Conservation (phyloP, 345 rosid genomes). For the Cochlearia excelsa region DNA sequence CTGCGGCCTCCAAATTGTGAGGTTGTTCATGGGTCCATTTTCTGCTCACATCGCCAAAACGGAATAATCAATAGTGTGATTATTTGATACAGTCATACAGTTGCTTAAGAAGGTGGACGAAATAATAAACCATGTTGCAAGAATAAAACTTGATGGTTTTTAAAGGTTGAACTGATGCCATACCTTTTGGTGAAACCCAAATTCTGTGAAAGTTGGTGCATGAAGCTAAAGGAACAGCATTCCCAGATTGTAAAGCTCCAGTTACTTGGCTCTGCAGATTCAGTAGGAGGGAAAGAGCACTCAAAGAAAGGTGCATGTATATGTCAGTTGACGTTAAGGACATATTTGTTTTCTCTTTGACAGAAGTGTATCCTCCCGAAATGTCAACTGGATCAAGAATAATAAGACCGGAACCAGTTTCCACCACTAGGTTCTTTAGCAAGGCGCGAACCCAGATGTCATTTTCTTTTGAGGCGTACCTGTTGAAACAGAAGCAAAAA, state of each 20-base stretch:
- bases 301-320: slow-evolving; percentile 81
- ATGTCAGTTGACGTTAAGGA: slow-evolving; percentile 81
- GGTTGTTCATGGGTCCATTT: slow-evolving; percentile 63
- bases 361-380: slow-evolving; percentile 86
- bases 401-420: slow-evolving; percentile 95
- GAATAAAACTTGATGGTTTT: not conserved
- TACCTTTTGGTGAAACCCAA: slow-evolving; percentile 93
- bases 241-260: slow-evolving; percentile 86
- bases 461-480: slow-evolving; percentile 94
- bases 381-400: slow-evolving; percentile 88
- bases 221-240: slow-evolving; percentile 73
- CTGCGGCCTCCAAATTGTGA: slow-evolving; percentile 95
- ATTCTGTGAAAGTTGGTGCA: slow-evolving; percentile 80
- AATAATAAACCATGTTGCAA: slow-evolving; percentile 18
- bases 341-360: slow-evolving; percentile 84
- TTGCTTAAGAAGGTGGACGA: slow-evolving; percentile 15
- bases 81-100: slow-evolving; percentile 20
- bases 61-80: slow-evolving; percentile 3
- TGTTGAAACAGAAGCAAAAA: slow-evolving; percentile 29
- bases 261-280: slow-evolving; percentile 81
- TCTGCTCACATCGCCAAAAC: slow-evolving; percentile 46
- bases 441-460: slow-evolving; percentile 90
- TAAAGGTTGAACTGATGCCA: slow-evolving; percentile 2
- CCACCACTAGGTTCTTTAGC: slow-evolving; percentile 77
- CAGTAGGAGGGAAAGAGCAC: slow-evolving; percentile 77